These are phyloP conservation scores for Intubia oerlemansii DNA, from an alignment of 2,329 filamentous ascomycete genomes.

Conservation along the genomic window DNA sequence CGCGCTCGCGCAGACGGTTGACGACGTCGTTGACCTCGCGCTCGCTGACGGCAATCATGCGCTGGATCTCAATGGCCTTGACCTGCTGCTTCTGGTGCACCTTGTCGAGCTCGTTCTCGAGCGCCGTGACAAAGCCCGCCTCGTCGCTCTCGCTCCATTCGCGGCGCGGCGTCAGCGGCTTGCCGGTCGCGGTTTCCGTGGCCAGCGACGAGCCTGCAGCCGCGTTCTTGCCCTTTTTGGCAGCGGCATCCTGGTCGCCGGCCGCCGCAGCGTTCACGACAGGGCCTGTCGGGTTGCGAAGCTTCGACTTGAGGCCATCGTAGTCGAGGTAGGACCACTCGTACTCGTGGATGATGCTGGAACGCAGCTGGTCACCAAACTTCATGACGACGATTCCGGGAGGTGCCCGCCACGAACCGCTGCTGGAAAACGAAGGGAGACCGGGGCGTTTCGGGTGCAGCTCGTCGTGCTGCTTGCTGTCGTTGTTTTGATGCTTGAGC, in stretches of 20 bases:
- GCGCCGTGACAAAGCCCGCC: conserved; percentile 62
- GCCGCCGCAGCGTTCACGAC: conserved; percentile 8
- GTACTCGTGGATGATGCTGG: conserved; percentile 91
- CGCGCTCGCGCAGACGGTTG: conserved; percentile 44
- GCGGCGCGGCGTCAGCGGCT: conserved; percentile 16
- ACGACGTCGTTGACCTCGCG: conserved; percentile 80
- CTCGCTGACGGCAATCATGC: conserved; percentile 72
- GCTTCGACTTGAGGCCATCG: conserved; percentile 71
- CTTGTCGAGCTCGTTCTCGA: conserved; percentile 89
- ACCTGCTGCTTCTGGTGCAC: conserved; percentile 95
- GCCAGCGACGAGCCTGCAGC: no score
- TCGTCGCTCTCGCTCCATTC: conserved; percentile 88
- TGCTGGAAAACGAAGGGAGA: no score
- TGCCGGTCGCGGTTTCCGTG: background rate
- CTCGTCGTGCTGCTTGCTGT: no score
- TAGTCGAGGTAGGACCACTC: conserved; percentile 98
- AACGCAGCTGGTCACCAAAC: conserved; percentile 93
- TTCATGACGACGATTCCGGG: conserved; percentile 43
- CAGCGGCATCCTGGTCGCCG: conserved; percentile 7
- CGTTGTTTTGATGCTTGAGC: no score
- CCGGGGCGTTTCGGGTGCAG: no score
- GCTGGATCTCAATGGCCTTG: conserved; percentile 88
- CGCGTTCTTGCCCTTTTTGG: conserved; percentile 12
- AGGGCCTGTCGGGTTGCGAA: conserved; percentile 49
- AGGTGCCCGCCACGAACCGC: conserved; percentile 15